Conservation (phyloP, 495 filamentous ascomycete genomes). For the Penicillium manginii region DNA sequence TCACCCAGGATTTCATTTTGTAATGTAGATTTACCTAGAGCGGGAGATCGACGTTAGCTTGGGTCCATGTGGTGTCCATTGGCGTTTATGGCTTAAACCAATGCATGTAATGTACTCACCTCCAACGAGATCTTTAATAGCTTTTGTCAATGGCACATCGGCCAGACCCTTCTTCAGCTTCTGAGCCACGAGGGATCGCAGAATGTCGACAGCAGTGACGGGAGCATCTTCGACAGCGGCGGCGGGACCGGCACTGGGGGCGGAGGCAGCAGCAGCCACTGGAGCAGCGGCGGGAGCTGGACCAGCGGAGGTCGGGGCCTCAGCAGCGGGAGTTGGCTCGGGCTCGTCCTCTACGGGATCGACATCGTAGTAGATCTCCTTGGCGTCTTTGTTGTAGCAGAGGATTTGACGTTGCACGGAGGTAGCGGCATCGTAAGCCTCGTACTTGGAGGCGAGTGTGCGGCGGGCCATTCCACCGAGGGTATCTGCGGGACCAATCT, state of each 20-base stretch:
- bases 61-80: too few relatives aligned
- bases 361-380: constrained; percentile 99
- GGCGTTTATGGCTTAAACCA: not conserved
- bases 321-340: constrained; percentile 56
- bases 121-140: constrained; percentile 98
- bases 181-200: constrained; percentile 92
- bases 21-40: constrained; percentile 88
- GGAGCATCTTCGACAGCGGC: constrained; percentile 84
- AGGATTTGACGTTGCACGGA: constrained; percentile 96
- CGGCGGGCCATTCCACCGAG: constrained; percentile 96
- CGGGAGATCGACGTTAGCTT: too few relatives aligned
- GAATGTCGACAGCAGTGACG: constrained; percentile 84
- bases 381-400: constrained; percentile 99
- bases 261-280: constrained; percentile 61
- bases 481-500: constrained; percentile 97
- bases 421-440: constrained; percentile 96
- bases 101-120: constrained; percentile 59
- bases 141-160: constrained; percentile 93
- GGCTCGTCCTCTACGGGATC: constrained; percentile 93
- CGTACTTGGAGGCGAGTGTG: constrained; percentile 95
- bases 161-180: constrained; percentile 93
- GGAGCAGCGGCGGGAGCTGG: constrained; percentile 53
- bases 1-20: constrained; percentile 97
- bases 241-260: constrained; percentile 83
- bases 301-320: constrained; percentile 34